Conservation (phyloP, 2,329 filamentous ascomycete species). For the Ophiocordyceps camponoti-floridani region DNA sequence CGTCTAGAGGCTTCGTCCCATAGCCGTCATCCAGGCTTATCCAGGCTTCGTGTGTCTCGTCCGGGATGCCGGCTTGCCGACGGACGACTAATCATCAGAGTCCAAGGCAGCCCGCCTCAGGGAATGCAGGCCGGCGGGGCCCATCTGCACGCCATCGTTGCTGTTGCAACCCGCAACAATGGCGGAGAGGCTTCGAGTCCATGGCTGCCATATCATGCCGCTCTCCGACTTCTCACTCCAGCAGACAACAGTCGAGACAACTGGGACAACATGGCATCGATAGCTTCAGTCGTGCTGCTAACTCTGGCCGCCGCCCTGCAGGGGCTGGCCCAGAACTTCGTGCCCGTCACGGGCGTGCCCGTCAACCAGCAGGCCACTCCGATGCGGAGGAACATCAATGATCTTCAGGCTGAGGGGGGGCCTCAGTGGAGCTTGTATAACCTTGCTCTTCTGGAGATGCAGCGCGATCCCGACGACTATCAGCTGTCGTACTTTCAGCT, state of each 20-base stretch:
- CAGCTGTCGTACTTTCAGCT: slow-evolving; percentile 31
- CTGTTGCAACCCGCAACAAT: background rate
- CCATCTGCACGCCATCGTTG: background rate
- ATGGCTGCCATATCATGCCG: background rate
- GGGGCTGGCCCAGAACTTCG: background rate
- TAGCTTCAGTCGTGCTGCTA: background rate
- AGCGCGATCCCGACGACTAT: slow-evolving; percentile 20
- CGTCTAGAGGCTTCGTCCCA: background rate
- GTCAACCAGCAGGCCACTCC: background rate
- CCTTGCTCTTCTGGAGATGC: slow-evolving; percentile 24
- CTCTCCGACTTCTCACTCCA: background rate
- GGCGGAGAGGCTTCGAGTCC: background rate
- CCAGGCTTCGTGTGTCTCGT: background rate
- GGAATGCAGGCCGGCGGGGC: background rate
- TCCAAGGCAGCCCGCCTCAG: background rate
- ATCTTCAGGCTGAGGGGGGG: background rate
- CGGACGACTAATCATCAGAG: background rate
- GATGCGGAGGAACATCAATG: background rate
- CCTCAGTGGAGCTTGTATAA: slow-evolving; percentile 24
- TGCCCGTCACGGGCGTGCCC: background rate
- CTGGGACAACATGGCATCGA: background rate
- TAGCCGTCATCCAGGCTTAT: background rate
- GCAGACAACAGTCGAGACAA: background rate
- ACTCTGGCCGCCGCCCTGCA: background rate
- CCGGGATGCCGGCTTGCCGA: background rate